A percentile compares a stretch with the other conserved stretches of the same genome.
Evolutionary conservation across 169 alveolate species (phyloP).

Genomic region (Plasmodium billcollinsi): DNA sequence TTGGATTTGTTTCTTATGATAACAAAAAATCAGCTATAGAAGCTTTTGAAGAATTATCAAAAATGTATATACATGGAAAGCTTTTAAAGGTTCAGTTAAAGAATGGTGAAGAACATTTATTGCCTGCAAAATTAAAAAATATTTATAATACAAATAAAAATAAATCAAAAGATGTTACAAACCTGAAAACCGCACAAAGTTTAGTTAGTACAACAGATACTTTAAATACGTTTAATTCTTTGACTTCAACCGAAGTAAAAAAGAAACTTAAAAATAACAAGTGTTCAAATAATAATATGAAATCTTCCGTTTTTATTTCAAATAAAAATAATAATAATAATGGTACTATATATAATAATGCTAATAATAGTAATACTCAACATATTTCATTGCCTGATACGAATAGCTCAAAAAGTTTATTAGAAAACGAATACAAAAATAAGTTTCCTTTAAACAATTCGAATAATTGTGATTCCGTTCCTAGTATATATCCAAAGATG

Average conservation of each 20-base stretch:
- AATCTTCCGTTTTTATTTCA: constrained; percentile 22
- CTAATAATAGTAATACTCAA: constrained; percentile 7
- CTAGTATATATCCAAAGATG: constrained; percentile 1
- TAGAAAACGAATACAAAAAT: constrained; percentile 14
- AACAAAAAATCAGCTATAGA: constrained; percentile 83
- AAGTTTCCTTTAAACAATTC: constrained; percentile 33
- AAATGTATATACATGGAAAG: constrained; percentile 81
- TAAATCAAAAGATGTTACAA: constrained; percentile 32
- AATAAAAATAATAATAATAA: constrained; percentile 2
- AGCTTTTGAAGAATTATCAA: constrained; percentile 82
- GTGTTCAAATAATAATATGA: constrained; percentile 6
- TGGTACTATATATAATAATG: neutral
- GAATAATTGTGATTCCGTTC: constrained; percentile 12
- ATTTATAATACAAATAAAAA: constrained; percentile 36
- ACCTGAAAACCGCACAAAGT: constrained; percentile 65
- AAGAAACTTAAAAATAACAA: constrained; percentile 23
- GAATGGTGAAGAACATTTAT: constrained; percentile 82
- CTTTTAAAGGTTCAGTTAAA: constrained; percentile 81
- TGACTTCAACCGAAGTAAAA: constrained; percentile 40
- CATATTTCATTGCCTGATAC: constrained; percentile 10
- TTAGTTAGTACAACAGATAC: constrained; percentile 73
- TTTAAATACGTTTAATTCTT: constrained; percentile 57
- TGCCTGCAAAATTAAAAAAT: constrained; percentile 74
- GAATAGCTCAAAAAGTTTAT: constrained; percentile 9
- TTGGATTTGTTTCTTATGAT: constrained; percentile 84